These are phyloP conservation scores for Lachancea sp. DNA, from an alignment of 805 yeast species.

Conservation along the genomic window DNA sequence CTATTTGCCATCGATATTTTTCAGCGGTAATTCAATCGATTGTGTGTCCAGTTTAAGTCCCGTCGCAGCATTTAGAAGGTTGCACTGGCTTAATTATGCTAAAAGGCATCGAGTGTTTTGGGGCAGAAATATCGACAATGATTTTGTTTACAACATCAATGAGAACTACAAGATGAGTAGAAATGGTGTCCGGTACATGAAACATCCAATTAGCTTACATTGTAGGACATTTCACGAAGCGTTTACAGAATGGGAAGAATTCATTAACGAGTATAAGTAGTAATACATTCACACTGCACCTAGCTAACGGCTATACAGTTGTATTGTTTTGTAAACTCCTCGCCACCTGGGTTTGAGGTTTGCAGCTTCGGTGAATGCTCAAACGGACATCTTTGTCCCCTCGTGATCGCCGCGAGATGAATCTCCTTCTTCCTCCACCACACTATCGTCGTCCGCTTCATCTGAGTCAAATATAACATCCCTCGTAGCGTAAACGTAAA, in stretches of 20 bases:
- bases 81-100: slow-evolving; percentile 30
- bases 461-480: slow-evolving; percentile 38
- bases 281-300: too few species aligned
- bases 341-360: too few species aligned
- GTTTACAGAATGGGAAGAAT: slow-evolving; percentile 27
- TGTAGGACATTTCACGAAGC: slow-evolving; percentile 21
- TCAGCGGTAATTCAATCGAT: slow-evolving; percentile 21
- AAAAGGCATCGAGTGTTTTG: slow-evolving; percentile 21
- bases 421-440: slow-evolving; percentile 8
- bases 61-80: slow-evolving; percentile 27
- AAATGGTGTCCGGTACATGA: slow-evolving; percentile 25
- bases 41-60: slow-evolving; percentile 25
- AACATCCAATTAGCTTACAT: slow-evolving; percentile 23
- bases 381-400: too few species aligned
- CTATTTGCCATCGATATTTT: slow-evolving; percentile 20
- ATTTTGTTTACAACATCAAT: slow-evolving; percentile 17
- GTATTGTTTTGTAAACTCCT: too few species aligned
- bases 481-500: slow-evolving; percentile 39
- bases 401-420: not conserved
- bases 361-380: too few species aligned
- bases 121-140: slow-evolving; percentile 22
- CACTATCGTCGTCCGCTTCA: slow-evolving; percentile 11
- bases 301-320: too few species aligned
- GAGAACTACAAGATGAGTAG: slow-evolving; percentile 19
- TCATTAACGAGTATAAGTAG: not conserved